Evolutionary conservation across 2,329 filamentous ascomycete genomes (phyloP), one percentile per base, ranked within the genome.

Genomic region (Fusarium praegraminearum): DNA sequence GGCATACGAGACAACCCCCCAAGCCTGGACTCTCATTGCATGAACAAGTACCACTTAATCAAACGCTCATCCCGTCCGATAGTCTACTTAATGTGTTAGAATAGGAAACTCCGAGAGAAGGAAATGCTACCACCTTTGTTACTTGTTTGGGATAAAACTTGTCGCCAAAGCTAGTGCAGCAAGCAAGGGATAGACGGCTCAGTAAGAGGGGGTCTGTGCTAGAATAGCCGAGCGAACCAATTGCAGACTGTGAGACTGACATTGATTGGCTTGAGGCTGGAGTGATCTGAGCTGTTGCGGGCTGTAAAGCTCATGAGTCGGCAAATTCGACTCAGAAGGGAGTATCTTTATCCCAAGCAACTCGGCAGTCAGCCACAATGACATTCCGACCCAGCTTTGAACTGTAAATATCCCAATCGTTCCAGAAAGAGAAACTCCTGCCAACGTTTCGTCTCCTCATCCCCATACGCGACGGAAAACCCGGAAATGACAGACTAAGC

Each of bases 141-240:
- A 20, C 49, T 52, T 52, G 24, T 52, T 52, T 41, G 10, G 49
- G 49, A 16, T 18, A 52, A 30, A 40, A 40, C 41, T 13, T 9
- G 2, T 30, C n/a, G 33, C 35, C 9, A 32, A 32, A 32, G 44
- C 44, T 46, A 56, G 22, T 22, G 20, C 11, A 35, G 8, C 4
- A 35, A 35, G 20, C 46, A 41, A 28, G 49, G 49, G 26, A 40
- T 9, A 12, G 24, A 44, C 24, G 24, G 41, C 24, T 28, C 22
- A 44, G 7, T 12, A 10, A 40, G 47, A 51, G 47, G 33, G 47
- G 47, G 47, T 52, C 49, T 41, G 49, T 52, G n/a, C 44, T 22
- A 30, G n/a, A 16, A 36, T 65, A 65, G 68, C 71, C 71, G 71
- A 73, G 18, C 9, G 30, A 38, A 26, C 71, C 65, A 73, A 53